Base-by-base conservation (phyloP, 2,329 filamentous ascomycete species). In the Diaporthe ampelina region DNA sequence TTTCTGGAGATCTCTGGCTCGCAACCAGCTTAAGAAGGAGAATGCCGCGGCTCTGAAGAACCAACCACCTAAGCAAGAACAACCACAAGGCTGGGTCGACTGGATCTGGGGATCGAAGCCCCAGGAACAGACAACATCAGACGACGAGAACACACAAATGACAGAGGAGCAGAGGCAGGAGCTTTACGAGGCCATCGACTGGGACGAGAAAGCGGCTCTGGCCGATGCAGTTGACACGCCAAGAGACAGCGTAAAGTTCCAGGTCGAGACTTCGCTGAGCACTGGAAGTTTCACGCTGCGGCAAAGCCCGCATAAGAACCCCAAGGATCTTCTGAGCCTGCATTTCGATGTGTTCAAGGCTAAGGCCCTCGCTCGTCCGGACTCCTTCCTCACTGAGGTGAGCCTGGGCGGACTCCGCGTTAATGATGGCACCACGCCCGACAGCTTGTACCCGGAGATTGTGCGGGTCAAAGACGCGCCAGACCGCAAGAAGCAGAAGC, bases 121-220 rank as follows among this genome's bases (percentile, higher is more conserved):
- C 0, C 80, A 85, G 50, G 84, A 90, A 68, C 88, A 92, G 68
- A 85, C 85, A 11, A 84, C 83, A 68, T 89, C 94, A 54, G 88
- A 94, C 58, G 88, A 92, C 5, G 93, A 97, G 78, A 94, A 95
- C 76, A 94, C 92, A 0, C 91, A 95, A 75, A 97, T 99, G 89
- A 97, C 94, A 0, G 97, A 99, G 76, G 93, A 98, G 83, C 95
- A 99, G 82, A 93, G 96, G 56, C 95, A 98, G 82, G 96, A 99
- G 83, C 89, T 99, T 13, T 99, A 98, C 82, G 93, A 97, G 78
- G 97, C 95, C 67, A 99, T 99, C 79, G 97, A 98, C 79, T 99
- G 96, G 92, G 94, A 99, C 76, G 97, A 99, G 83, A 98, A 98
- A 86, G 92, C 95, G 75, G 94, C 94, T 2, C 89, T 99, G 52